A percentile compares a stretch with the other conserved stretches of the same genome.
These are phyloP conservation scores for Suhomyces prunicola DNA, from an alignment of 805 yeast species.

Conservation along the genomic window DNA sequence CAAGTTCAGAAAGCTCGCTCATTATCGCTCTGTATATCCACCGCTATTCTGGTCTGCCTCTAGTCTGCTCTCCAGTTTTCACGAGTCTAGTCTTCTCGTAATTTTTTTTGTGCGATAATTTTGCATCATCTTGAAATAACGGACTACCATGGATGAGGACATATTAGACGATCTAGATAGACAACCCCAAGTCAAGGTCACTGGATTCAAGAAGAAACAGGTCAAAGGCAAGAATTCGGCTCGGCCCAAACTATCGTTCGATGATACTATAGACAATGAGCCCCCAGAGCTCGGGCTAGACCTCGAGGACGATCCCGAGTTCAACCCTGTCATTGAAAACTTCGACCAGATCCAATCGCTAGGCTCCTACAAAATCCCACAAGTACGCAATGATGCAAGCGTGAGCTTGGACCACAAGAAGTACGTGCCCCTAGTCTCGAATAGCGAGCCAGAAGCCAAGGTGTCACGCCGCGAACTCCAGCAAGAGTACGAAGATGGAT, in stretches of 20 bases:
- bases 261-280: background rate
- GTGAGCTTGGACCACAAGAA: background rate
- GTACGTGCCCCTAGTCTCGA: slow-evolving; percentile 3
- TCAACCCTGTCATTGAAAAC: slow-evolving; percentile 16
- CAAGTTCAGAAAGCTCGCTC: slow-evolving; percentile 38
- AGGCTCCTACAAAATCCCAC: background rate
- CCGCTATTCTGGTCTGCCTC: background rate
- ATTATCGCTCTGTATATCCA: slow-evolving; percentile 1
- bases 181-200: background rate
- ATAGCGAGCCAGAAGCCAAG: slow-evolving; percentile 3
- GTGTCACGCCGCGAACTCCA: slow-evolving; percentile 1
- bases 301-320: slow-evolving; percentile 7
- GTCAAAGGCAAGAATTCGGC: background rate
- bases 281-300: background rate
- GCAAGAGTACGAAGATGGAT: slow-evolving; percentile 12
- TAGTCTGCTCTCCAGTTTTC: background rate
- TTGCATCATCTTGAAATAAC: too few relatives aligned
- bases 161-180: background rate
- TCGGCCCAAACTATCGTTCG: background rate
- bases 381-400: background rate
- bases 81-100: background rate
- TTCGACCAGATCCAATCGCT: background rate
- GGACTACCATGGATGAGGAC: background rate
- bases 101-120: background rate
- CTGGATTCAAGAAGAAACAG: background rate